Base-by-base conservation (phyloP, 1,139 yeast species). In the Zygotorulaspora mrakii region DNA sequence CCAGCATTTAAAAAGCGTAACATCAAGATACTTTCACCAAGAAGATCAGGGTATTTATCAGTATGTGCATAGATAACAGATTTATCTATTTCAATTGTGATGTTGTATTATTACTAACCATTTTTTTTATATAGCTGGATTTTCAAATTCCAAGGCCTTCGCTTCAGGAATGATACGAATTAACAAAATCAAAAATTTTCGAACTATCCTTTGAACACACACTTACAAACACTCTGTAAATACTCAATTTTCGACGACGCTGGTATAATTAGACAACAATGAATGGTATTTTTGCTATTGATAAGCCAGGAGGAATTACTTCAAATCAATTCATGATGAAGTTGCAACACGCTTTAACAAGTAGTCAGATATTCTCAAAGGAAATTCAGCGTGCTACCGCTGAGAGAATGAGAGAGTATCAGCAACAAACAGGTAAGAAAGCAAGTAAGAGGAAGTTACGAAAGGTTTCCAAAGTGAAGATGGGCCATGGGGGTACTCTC, bases 401-500 rank as follows among this genome's bases (percentile, higher is more conserved):
- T 53, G 67, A 71, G 49, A 62, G 74, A 63, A 61, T 73, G 66
- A 73, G 68, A 66, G 60, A 69, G 50, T 63, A 65, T 61, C 55
- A 66, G 61, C 55, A 61, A 18, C 59, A 72, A 64, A 53, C 70
- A 51, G 70, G 70, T 4, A 59, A 56, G 39, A 57, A 48, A 23
- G 66, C 69, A 1, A 60, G 68, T 12, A 62, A 61, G 40, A 71
- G 77, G 43, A 72, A 72, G 39, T 67, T 73, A 23, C 65, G 73
- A 33, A 67, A 70, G 37, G 65, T 75, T n/a, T 61, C 67, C 12
- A 79, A 79, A 54, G 77, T 89, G 21, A 91, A 94, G 58, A 82
- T 91, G 68, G 99, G 99, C 1, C 99, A 94, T 63, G 99, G 98
- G 5, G 99, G 99, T 5, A 91, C 99, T 0, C 69, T 94, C 32